A percentile compares a stretch with the other conserved stretches of the same genome.
phyloP scores from a whole-genome alignment of 805 yeast genomes.

The Lipomyces sp. region DNA sequence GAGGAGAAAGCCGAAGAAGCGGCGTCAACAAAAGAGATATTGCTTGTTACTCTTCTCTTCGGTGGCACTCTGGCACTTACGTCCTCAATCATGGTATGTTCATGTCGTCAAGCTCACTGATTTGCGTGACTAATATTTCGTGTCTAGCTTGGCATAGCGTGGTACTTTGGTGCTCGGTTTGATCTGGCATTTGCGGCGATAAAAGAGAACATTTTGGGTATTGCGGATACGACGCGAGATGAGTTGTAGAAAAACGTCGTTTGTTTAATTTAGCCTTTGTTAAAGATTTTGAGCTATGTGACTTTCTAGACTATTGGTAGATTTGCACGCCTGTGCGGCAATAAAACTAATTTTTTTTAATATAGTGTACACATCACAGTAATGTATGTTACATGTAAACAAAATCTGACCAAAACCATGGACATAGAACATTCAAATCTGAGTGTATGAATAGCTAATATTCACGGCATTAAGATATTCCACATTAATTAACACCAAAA shows the following conservation, averaged over 20 bases:
- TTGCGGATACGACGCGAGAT: background rate
- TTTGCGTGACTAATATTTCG: background rate
- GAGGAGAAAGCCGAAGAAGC: slow-evolving; percentile 13
- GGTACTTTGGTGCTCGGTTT: slow-evolving; percentile 42
- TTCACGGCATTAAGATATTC: background rate
- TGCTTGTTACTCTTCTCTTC: slow-evolving; percentile 35
- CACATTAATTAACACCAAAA: background rate
- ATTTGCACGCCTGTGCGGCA: background rate
- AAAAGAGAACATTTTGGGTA: background rate
- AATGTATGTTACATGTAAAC: background rate
- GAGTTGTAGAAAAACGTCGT: background rate
- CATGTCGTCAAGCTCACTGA: background rate
- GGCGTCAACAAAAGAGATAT: slow-evolving; percentile 33
- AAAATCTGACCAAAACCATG: background rate
- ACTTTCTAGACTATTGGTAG: background rate
- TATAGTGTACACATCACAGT: background rate
- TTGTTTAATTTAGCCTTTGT: background rate
- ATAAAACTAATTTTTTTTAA: background rate
- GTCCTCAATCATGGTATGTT: slow-evolving; percentile 22
- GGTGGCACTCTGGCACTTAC: slow-evolving; percentile 25
- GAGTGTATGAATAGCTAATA: background rate
- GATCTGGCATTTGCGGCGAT: slow-evolving; percentile 41
- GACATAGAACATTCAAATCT: background rate
- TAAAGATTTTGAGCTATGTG: background rate
- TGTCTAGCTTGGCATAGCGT: slow-evolving; percentile 39